Percentiles rank a stretch among this genome's conserved stretches.
Evolutionary conservation across 73 alveolate genomes (phyloP).

Genomic region (Uronychia setigera): DNA sequence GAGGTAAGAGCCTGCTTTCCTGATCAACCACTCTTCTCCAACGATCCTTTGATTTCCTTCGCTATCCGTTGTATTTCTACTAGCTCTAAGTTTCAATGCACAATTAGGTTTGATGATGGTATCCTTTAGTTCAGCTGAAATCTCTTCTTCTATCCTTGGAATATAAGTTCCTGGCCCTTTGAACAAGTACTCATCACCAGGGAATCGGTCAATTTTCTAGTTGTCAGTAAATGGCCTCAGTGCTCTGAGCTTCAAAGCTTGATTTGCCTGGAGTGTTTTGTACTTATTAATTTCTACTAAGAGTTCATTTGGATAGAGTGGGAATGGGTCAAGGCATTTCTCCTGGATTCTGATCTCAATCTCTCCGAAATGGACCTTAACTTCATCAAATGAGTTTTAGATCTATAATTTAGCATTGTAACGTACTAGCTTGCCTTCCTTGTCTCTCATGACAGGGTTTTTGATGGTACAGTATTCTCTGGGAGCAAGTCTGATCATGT

Average conservation of each 20-base stretch:
- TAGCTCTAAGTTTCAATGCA: slow-evolving; percentile 71
- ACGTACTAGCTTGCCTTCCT: slow-evolving; percentile 33
- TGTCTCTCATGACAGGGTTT: slow-evolving; percentile 72
- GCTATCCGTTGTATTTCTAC: slow-evolving; percentile 50
- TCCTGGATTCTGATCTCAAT: slow-evolving; percentile 70
- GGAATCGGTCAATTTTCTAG: slow-evolving; percentile 48
- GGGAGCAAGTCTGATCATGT: slow-evolving; percentile 81
- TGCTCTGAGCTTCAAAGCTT: slow-evolving; percentile 64
- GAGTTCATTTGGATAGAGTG: slow-evolving; percentile 81
- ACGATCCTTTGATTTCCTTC: slow-evolving; percentile 25
- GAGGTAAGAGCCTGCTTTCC: slow-evolving; percentile 72
- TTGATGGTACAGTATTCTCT: slow-evolving; percentile 66
- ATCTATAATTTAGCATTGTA: too few species aligned
- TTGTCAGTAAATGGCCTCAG: slow-evolving; percentile 51
- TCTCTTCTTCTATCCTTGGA: slow-evolving; percentile 71
- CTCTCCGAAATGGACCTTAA: slow-evolving; percentile 78
- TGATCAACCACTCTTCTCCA: slow-evolving; percentile 42
- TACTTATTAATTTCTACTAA: slow-evolving; percentile 4
- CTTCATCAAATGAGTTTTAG: too few species aligned
- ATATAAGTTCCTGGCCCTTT: slow-evolving; percentile 83
- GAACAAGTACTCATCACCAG: slow-evolving; percentile 80
- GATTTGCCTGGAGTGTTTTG: slow-evolving; percentile 47
- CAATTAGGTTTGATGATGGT: slow-evolving; percentile 59
- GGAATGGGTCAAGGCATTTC: slow-evolving; percentile 78
- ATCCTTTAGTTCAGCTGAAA: neutral